Percentiles rank a stretch among this genome's conserved stretches.
These are phyloP conservation scores for Phaeosphaeriaceae sp. DNA, from an alignment of 2,329 filamentous ascomycete genomes.

Conservation along the genomic window DNA sequence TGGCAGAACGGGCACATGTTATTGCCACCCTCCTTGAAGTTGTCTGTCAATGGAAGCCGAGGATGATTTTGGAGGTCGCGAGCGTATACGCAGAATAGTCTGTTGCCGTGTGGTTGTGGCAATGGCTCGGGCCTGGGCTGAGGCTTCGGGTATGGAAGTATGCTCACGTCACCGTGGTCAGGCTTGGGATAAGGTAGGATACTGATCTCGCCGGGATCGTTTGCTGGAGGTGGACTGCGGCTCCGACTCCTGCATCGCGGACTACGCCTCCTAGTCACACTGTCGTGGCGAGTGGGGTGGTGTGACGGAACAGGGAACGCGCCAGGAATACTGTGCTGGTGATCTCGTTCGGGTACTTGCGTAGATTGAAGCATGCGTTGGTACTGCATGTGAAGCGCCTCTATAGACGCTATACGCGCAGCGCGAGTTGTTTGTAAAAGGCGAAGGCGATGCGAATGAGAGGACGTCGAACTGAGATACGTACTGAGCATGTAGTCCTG, in stretches of 20 bases:
- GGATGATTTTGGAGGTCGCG: constrained; percentile 34
- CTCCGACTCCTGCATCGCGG: constrained; percentile 11
- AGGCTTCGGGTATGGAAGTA: constrained; percentile 8
- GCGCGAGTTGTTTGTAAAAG: constrained; percentile 36
- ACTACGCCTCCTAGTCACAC: constrained; percentile 5
- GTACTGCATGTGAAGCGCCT: constrained; percentile 37
- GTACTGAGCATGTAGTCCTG: constrained; percentile 34
- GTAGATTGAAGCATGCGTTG: constrained; percentile 30
- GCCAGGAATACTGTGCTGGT: constrained; percentile 21
- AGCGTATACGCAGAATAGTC: constrained; percentile 42
- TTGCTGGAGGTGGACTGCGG: constrained; percentile 8
- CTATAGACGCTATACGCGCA: constrained; percentile 34
- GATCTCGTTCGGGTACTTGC: constrained; percentile 10
- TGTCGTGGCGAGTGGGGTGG: constrained; percentile 1
- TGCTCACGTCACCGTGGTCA: not conserved
- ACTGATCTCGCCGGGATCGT: constrained; percentile 7
- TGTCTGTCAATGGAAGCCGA: constrained; percentile 28
- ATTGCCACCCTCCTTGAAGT: constrained; percentile 30
- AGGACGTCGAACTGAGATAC: constrained; percentile 28
- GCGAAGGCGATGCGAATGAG: constrained; percentile 36
- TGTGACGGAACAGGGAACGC: constrained; percentile 19
- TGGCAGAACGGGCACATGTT: constrained; percentile 39
- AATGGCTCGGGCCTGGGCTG: constrained; percentile 2
- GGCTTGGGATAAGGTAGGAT: not conserved
- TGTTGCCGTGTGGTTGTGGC: constrained; percentile 5